Base-by-base conservation (phyloP, 208 protist genomes). In the Leishmania amazonensis region DNA sequence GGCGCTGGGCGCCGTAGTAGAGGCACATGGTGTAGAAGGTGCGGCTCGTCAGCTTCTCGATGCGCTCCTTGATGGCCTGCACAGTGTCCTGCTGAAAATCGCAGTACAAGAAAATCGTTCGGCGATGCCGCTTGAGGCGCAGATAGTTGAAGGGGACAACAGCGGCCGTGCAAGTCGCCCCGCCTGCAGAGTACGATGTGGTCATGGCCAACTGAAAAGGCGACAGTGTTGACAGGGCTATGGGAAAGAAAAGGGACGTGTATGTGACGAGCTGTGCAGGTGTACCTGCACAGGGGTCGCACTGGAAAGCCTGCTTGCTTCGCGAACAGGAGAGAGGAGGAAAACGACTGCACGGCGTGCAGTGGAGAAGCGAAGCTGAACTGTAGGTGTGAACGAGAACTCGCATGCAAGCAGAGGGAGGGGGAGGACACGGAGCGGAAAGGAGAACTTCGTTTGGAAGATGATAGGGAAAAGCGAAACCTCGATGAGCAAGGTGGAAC, bases 71-170 rank as follows among this genome's bases (percentile, higher is more conserved):
- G 53, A 98, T 95, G 8, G 90, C 90, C 85, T 97, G 95, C 80
- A 98, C 93, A 3, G 95, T 97, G 83, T 98, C 95, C 70, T 94
- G 93, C 78, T 96, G 90, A 49, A 98, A 93, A 80, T 98, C 95
- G 78, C 95, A 98, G 87, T 96, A 93, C 54, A 98, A 78, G 81
- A 98, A 98, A 51, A 98, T 93, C 21, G 92, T 96, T 28, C 90
- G 83, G n/a, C 93, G 88, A 81, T 95, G 88, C 7, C 93, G 92
- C 84, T 89, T 92, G 40, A 97, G 85, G 2, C 93, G 90, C 53
- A 97, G 67, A 79, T 96, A 97, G 80, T 96, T 95, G 9, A 91
- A 87, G 4, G 91, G 93, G 2, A 83, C 68, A n/a, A 85, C 62
- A 8, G 82, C 78, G 11, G 28, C 45, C 9, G 62, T 68, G 42